These are phyloP conservation scores for Speleostelium caveatum DNA, from an alignment of 78 protist species.

Conservation along the genomic window DNA sequence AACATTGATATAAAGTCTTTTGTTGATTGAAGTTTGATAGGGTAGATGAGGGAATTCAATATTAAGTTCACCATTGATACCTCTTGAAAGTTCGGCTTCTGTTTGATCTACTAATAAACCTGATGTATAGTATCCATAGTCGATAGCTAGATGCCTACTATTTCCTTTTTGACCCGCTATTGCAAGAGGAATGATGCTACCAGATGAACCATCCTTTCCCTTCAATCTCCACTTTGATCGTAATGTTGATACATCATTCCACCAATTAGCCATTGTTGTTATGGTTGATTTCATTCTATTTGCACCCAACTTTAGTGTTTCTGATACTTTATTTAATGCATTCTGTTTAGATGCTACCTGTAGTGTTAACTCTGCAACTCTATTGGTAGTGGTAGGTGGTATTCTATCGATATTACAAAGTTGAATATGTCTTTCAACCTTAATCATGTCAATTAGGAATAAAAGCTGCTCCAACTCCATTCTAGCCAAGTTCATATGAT, in stretches of 20 bases:
- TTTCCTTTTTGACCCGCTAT: not conserved
- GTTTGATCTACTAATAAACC: constrained; percentile 62
- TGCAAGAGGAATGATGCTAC: not conserved
- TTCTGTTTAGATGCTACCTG: constrained; percentile 10
- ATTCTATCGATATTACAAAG: constrained; percentile 7
- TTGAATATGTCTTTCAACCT: not conserved
- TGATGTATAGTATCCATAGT: constrained; percentile 56
- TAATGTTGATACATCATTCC: constrained; percentile 49
- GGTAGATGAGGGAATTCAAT: constrained; percentile 56
- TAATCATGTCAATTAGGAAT: constrained; percentile 40
- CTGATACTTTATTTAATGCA: constrained; percentile 3
- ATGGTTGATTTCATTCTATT: constrained; percentile 44
- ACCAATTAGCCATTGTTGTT: constrained; percentile 29
- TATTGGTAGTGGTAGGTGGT: not conserved
- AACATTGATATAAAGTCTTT: constrained; percentile 32
- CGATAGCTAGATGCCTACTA: constrained; percentile 26
- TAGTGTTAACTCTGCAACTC: constrained; percentile 4
- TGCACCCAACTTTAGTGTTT: constrained; percentile 29
- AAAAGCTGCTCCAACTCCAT: constrained; percentile 60
- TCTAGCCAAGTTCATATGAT: constrained; percentile 42
- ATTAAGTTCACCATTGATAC: constrained; percentile 22
- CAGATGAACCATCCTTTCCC: constrained; percentile 30
- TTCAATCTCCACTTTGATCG: constrained; percentile 64
- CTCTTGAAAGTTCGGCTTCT: constrained; percentile 42
- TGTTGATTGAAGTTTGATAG: constrained; percentile 11